Evolutionary conservation across 2,329 filamentous ascomycete genomes (phyloP).

Genomic region (Rachicladosporium sp.): DNA sequence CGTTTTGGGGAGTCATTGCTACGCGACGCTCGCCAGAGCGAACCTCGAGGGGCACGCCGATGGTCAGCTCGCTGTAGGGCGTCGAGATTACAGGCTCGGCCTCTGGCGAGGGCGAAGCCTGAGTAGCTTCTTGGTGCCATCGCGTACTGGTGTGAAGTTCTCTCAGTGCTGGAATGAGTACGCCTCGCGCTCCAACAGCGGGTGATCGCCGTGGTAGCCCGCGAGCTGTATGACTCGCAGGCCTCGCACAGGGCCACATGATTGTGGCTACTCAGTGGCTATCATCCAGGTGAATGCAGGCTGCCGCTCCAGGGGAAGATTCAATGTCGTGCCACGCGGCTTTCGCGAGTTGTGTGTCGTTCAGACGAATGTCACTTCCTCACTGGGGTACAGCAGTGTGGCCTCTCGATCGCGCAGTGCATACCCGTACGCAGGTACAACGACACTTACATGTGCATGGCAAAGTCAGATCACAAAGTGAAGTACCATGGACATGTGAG

Average conservation of each 20-base stretch:
- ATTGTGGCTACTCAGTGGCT: slow-evolving; percentile 8
- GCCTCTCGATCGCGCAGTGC: background rate
- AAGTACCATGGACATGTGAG: background rate
- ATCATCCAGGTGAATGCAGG: slow-evolving; percentile 11
- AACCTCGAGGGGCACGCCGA: slow-evolving; percentile 71
- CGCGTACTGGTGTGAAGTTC: slow-evolving; percentile 11
- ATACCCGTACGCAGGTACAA: background rate
- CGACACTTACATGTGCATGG: background rate
- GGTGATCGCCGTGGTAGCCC: slow-evolving; percentile 1
- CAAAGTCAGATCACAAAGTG: background rate
- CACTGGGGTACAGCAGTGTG: background rate
- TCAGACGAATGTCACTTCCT: background rate
- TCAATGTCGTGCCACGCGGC: background rate
- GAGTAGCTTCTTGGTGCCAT: slow-evolving; percentile 10
- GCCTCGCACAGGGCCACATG: slow-evolving; percentile 21
- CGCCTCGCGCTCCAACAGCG: slow-evolving; percentile 4
- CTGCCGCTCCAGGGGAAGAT: background rate
- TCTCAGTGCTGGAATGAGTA: slow-evolving; percentile 8
- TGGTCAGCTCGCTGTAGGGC: slow-evolving; percentile 60
- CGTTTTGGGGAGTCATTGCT: slow-evolving; percentile 74
- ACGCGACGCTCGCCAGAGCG: slow-evolving; percentile 70
- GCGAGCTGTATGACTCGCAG: slow-evolving; percentile 14
- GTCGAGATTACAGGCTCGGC: slow-evolving; percentile 17
- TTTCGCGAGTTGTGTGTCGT: slow-evolving; percentile 1
- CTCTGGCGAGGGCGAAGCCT: slow-evolving; percentile 3